Percentiles rank a stretch among this genome's conserved stretches.
Conservation (phyloP, 169 alveolate species). For the Amoebophrya sp. region DNA sequence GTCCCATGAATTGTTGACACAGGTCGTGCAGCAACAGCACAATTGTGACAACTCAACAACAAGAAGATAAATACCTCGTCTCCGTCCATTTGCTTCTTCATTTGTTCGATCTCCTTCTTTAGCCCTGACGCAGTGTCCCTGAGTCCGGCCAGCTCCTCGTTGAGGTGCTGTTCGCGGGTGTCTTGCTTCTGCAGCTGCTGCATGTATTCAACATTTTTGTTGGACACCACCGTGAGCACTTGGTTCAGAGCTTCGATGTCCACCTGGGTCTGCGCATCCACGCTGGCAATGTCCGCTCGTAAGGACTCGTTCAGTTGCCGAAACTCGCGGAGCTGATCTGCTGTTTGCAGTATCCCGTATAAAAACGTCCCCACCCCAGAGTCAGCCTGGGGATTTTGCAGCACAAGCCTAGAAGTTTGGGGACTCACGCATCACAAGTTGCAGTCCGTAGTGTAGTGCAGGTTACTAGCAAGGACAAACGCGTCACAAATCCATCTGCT, state of each 20-base stretch:
- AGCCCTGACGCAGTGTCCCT: neutral
- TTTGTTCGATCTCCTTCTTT: neutral
- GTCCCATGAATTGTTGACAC: too few species aligned
- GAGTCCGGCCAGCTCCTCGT: slow-evolving; percentile 15
- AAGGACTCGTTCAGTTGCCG: neutral
- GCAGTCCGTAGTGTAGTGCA: too few species aligned
- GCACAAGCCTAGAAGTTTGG: too few species aligned
- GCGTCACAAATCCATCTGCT: too few species aligned
- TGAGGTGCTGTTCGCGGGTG: neutral
- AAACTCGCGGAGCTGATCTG: neutral
- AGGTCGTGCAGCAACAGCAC: too few species aligned
- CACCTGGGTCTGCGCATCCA: slow-evolving; percentile 23
- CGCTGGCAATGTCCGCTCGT: slow-evolving; percentile 24
- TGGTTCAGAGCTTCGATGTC: slow-evolving; percentile 29
- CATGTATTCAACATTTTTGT: slow-evolving; percentile 27
- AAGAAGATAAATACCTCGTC: neutral
- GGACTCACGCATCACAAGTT: too few species aligned
- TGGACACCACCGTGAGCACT: slow-evolving; percentile 12
- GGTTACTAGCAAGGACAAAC: too few species aligned
- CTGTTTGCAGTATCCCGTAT: too few species aligned
- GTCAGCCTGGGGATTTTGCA: too few species aligned
- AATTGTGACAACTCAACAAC: too few species aligned
- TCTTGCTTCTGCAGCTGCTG: neutral
- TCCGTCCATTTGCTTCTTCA: neutral
- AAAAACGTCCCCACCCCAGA: too few species aligned